Conservation (phyloP, 2,329 filamentous ascomycete species). For the Chaetoscypha palmicola region DNA sequence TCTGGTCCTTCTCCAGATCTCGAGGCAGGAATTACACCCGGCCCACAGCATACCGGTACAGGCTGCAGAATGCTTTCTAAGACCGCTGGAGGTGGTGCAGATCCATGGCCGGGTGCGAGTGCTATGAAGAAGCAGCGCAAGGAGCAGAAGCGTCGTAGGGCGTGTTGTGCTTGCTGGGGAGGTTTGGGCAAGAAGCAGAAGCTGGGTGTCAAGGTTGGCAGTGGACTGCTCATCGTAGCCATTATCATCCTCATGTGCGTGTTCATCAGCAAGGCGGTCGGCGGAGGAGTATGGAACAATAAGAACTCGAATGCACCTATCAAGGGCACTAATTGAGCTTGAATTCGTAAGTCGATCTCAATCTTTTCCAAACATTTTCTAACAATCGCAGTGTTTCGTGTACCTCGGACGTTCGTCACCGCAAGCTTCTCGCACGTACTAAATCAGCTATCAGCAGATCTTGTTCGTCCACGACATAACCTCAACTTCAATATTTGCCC, state of each 20-base stretch:
- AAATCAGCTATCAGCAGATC: not conserved
- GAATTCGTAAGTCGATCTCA: too few species aligned
- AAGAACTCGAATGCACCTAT: constrained; percentile 4
- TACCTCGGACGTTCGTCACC: too few species aligned
- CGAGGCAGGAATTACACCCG: constrained; percentile 1
- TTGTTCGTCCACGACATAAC: not conserved
- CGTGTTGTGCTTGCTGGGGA: constrained; percentile 10
- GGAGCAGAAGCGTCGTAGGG: constrained; percentile 5
- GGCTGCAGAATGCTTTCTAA: constrained; percentile 3
- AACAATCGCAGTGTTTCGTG: too few species aligned
- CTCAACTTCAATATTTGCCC: not conserved
- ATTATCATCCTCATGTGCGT: constrained; percentile 8
- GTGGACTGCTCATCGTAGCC: constrained; percentile 1
- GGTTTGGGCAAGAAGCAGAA: constrained; percentile 9
- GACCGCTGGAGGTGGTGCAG: constrained; percentile 5
- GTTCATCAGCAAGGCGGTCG: constrained; percentile 9
- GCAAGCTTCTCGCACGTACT: too few species aligned
- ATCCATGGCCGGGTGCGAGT: constrained; percentile 6
- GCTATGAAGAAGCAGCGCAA: constrained; percentile 6
- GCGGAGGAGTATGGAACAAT: constrained; percentile 8
- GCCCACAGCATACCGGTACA: not conserved
- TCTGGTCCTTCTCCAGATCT: constrained; percentile 1
- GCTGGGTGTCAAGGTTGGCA: constrained; percentile 6
- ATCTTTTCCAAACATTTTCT: too few species aligned
- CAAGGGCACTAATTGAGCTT: not conserved